These are phyloP conservation scores for Phalaenopsis equestris DNA, from an alignment of 106 monocot species.

Conservation along the genomic window DNA sequence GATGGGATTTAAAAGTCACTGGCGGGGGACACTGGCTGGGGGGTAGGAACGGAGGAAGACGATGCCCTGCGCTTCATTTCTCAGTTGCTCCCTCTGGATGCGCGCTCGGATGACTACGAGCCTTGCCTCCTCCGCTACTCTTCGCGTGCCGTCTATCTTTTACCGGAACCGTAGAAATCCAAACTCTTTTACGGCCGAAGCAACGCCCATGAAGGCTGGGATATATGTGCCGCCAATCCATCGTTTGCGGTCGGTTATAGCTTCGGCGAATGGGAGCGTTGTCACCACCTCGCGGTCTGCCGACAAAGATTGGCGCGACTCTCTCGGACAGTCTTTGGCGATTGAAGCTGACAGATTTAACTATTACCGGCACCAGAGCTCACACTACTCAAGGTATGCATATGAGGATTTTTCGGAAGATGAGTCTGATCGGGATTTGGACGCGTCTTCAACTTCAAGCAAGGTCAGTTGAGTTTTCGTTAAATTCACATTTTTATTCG, in stretches of 20 bases:
- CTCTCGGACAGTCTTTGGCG: background rate
- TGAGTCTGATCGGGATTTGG: slow-evolving; percentile 46
- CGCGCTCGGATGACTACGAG: slow-evolving; percentile 28
- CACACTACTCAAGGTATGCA: slow-evolving; percentile 27
- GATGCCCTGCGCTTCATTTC: slow-evolving; percentile 44
- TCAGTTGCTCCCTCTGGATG: slow-evolving; percentile 31
- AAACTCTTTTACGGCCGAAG: background rate
- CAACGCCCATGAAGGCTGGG: slow-evolving; percentile 22
- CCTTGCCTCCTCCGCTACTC: slow-evolving; percentile 7
- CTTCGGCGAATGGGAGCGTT: slow-evolving; percentile 41
- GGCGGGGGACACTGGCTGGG: slow-evolving; percentile 3
- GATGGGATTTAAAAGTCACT: background rate
- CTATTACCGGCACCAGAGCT: slow-evolving; percentile 26
- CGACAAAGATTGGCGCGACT: slow-evolving; percentile 28
- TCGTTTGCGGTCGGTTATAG: slow-evolving; percentile 70
- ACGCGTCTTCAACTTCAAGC: slow-evolving; percentile 16
- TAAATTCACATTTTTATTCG: background rate
- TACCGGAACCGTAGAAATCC: slow-evolving; percentile 12
- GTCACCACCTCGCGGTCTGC: slow-evolving; percentile 10
- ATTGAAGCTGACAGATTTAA: slow-evolving; percentile 6
- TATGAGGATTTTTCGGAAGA: slow-evolving; percentile 61
- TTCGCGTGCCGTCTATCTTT: background rate
- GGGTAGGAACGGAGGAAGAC: slow-evolving; percentile 6
- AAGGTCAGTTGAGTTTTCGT: slow-evolving; percentile 20
- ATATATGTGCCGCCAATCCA: slow-evolving; percentile 54